Evolutionary conservation across 192 early-diverging fungal genomes (phyloP).

Genomic region (Umbelopsis sp.): DNA sequence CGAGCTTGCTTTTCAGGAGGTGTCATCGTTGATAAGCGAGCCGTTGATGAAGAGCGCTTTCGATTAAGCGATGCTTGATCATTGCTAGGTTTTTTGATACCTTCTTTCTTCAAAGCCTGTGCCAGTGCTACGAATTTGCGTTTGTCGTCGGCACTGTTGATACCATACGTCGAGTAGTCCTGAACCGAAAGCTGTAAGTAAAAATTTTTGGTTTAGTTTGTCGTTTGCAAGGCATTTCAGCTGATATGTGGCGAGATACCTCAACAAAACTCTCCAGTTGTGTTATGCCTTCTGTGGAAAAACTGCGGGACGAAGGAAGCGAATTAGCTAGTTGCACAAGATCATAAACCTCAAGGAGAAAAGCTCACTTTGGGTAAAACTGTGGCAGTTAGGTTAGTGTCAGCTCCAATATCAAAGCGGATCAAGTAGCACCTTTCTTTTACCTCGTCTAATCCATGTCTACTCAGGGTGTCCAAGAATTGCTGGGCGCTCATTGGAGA

Average conservation of each 20-base stretch:
- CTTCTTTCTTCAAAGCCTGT: slow-evolving; percentile 9
- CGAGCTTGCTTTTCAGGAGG: slow-evolving; percentile 12
- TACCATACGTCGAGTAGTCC: slow-evolving; percentile 51
- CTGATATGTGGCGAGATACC: not conserved
- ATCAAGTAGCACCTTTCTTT: not conserved
- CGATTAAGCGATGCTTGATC: slow-evolving; percentile 1
- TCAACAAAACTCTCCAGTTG: slow-evolving; percentile 21
- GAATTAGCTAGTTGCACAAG: not conserved
- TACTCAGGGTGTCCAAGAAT: slow-evolving; percentile 26
- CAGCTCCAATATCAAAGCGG: not conserved
- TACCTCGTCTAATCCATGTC: slow-evolving; percentile 29
- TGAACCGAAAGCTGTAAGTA: slow-evolving; percentile 64
- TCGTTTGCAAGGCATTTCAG: not conserved
- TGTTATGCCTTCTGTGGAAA: slow-evolving; percentile 20
- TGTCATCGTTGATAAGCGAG: not conserved
- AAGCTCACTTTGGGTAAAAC: slow-evolving; percentile 30
- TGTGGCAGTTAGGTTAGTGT: not conserved
- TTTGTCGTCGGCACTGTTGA: slow-evolving; percentile 53
- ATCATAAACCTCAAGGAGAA: not conserved
- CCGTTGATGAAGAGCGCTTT: slow-evolving; percentile 14
- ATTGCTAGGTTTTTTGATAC: not conserved
- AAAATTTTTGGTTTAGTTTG: not conserved
- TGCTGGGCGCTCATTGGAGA: slow-evolving; percentile 23
- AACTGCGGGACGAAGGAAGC: slow-evolving; percentile 1
- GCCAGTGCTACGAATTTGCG: slow-evolving; percentile 45